Conservation (phyloP, 1,284 basidiomycete species). For the Boletus smithii region DNA sequence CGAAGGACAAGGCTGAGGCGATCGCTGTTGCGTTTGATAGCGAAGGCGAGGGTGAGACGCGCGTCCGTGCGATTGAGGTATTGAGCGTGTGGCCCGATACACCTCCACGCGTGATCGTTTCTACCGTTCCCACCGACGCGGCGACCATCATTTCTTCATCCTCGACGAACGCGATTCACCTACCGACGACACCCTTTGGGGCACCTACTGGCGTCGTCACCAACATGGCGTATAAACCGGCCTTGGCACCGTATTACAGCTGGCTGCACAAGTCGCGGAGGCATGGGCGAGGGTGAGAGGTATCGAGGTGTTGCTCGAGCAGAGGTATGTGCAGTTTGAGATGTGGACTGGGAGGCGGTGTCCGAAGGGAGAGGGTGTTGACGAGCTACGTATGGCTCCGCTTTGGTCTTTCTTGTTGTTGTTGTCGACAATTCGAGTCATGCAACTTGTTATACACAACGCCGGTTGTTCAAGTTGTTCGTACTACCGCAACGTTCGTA, state of each 20-base stretch:
- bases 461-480: too few species aligned
- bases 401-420: too few species aligned
- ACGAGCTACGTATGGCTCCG: too few species aligned
- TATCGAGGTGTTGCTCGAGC: constrained; percentile 81
- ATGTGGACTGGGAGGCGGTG: constrained; percentile 72
- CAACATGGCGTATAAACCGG: constrained; percentile 91
- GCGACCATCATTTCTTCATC: too few species aligned
- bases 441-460: too few species aligned
- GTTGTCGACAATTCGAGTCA: too few species aligned
- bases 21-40: constrained; percentile 57
- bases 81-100: constrained; percentile 55
- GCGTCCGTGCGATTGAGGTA: constrained; percentile 56
- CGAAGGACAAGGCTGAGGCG: constrained; percentile 65
- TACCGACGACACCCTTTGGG: constrained; percentile 56
- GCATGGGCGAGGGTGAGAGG: constrained; percentile 78
- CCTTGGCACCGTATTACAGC: constrained; percentile 55
- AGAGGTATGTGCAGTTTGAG: constrained; percentile 83
- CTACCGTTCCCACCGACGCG: constrained; percentile 80
- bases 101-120: constrained; percentile 76
- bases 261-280: constrained; percentile 47
- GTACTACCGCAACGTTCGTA: too few species aligned
- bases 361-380: constrained; percentile 52
- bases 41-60: constrained; percentile 37
- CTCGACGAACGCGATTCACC: too few species aligned
- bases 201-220: constrained; percentile 62